phyloP scores from a whole-genome alignment of 352 stramenopile genomes.

The Phytophthora lateralis region DNA sequence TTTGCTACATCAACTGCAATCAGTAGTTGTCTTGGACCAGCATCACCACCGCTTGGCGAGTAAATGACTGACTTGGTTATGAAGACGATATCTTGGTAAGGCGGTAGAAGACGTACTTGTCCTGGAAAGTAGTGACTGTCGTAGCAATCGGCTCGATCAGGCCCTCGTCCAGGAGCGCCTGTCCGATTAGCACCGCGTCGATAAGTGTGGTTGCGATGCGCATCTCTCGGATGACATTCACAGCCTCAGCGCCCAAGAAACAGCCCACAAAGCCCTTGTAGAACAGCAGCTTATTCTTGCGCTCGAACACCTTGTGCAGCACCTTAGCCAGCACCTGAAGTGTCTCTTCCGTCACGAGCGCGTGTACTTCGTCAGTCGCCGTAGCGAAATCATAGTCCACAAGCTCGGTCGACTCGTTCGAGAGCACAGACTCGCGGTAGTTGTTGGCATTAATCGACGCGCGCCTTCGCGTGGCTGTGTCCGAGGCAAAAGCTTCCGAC shows the following conservation, averaged over 20 bases:
- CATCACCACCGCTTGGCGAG: constrained; percentile 11
- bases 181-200: constrained; percentile 82
- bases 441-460: constrained; percentile 68
- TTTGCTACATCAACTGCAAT: constrained; percentile 27
- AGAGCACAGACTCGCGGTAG: constrained; percentile 79
- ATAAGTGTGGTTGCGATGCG: constrained; percentile 71
- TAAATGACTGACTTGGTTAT: constrained; percentile 34
- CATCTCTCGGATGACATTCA: constrained; percentile 85
- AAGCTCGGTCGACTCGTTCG: constrained; percentile 54
- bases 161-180: constrained; percentile 78
- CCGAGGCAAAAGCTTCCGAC: constrained; percentile 33
- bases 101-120: constrained; percentile 89
- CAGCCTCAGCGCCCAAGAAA: constrained; percentile 82
- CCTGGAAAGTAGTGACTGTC: constrained; percentile 77
- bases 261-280: constrained; percentile 87
- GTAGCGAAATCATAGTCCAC: constrained; percentile 80
- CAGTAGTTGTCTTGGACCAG: constrained; percentile 9
- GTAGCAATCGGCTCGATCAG: constrained; percentile 81
- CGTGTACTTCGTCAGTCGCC: constrained; percentile 80
- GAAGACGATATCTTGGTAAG: constrained; percentile 52
- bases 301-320: constrained; percentile 83
- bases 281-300: constrained; percentile 88
- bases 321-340: constrained; percentile 68
- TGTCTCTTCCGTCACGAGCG: constrained; percentile 81
- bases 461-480: constrained; percentile 38